Evolutionary conservation across 129 eudicot species (phyloP), one percentile per base, ranked within the genome.

Genomic region (Escallonia rubra): DNA sequence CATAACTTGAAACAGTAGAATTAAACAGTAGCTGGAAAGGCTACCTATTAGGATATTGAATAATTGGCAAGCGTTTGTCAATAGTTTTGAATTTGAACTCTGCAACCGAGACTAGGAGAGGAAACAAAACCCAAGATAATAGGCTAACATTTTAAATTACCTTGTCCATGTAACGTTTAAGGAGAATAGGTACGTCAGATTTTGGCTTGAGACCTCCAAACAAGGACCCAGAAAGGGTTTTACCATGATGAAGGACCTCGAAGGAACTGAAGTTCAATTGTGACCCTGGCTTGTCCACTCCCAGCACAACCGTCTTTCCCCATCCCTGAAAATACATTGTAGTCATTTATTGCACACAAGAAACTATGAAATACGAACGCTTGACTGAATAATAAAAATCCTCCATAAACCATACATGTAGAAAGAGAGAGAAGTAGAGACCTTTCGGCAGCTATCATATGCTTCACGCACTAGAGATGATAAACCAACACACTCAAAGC

Each of bases 401-500:
- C 16, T 6, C 4, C 16, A 23, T 57, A 11, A 8, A 49, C 41
- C 8, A 4, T 12, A 4, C 4, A 49, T n/a, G 16, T 5, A 64
- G 64, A 49, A 55, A 58, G 51, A 67, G 69, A 61, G 38, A 69
- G 51, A 44, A 12, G 57, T 43, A 67, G 40, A 74, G 15, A 94
- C 99, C 96, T 80, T 86, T 74, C 96, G 69, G 70, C 90, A 83
- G 75, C 81, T 79, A 55, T 91, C 84, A 78, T 54, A 89, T 43
- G 98, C 98, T 80, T 92, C 98, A 43, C 84, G 77, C 44, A 92
- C 91, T 57, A 89, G 47, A 53, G 87, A 79, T 39, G 81, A 60
- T 72, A 69, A 15, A 51, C 98, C 98, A 57, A 92, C 95, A 52
- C 98, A 92, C 78, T 92, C 98, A 51, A 92, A 92, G 79, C 96